Conservation (phyloP, 257 asterid genomes). For the Solanum chiquidenum region DNA sequence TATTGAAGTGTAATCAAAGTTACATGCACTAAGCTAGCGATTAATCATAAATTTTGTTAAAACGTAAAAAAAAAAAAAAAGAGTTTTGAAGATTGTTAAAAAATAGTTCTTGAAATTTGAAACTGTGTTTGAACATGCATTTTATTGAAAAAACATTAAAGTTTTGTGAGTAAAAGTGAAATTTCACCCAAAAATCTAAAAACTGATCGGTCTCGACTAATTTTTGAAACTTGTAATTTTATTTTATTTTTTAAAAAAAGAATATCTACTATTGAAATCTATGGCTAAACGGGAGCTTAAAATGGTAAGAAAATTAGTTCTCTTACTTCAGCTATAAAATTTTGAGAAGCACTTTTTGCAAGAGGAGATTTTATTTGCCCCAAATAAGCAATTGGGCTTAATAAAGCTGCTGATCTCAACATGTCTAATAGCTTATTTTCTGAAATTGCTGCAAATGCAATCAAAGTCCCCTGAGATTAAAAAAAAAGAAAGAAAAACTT, state of each 20-base stretch:
- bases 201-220: not conserved
- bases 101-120: too few relatives aligned
- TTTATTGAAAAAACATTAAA: not conserved
- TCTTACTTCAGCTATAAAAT: constrained; percentile 49
- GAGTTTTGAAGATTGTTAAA: not conserved
- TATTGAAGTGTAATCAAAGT: not conserved
- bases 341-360: constrained; percentile 42
- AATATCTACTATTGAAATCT: too few relatives aligned
- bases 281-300: too few relatives aligned
- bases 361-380: constrained; percentile 50
- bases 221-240: not conserved
- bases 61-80: too few relatives aligned
- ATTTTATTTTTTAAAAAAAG: too few relatives aligned
- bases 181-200: not conserved
- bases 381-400: constrained; percentile 69
- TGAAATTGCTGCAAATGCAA: constrained; percentile 62
- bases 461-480: constrained; percentile 52
- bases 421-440: constrained; percentile 20
- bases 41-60: too few relatives aligned
- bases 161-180: not conserved
- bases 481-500: too few relatives aligned
- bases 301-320: too few relatives aligned
- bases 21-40: fast-evolving
- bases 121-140: not conserved
- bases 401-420: constrained; percentile 53